phyloP scores from a whole-genome alignment of 1,139 yeast genomes.

The Pichia sp. region DNA sequence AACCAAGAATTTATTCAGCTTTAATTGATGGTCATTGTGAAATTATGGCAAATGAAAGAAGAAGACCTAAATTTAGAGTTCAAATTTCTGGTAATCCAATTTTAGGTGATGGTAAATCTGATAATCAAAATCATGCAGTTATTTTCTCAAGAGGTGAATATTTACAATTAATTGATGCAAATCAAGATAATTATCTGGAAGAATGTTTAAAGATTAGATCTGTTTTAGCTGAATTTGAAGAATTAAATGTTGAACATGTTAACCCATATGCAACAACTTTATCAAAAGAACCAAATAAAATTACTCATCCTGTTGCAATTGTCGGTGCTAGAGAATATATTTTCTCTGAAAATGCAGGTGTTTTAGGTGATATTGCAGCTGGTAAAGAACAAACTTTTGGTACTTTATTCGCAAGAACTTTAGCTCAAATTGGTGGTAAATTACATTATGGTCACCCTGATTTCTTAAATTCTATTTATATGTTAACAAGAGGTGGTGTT shows the following conservation, averaged over 20 bases:
- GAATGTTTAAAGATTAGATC: constrained; percentile 98
- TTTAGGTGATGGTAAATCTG: constrained; percentile 99
- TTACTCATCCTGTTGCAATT: constrained; percentile 83
- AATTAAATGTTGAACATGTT: constrained; percentile 78
- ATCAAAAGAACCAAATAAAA: constrained; percentile 35
- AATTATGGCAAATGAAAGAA: constrained; percentile 93
- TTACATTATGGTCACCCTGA: constrained; percentile 99
- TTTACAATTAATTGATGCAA: constrained; percentile 95
- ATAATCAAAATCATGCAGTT: constrained; percentile 95
- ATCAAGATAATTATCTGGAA: constrained; percentile 96
- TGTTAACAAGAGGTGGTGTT: constrained; percentile 99
- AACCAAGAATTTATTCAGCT: constrained; percentile 94
- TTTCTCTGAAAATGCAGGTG: constrained; percentile 98
- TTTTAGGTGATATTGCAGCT: constrained; percentile 98
- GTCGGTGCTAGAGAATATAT: constrained; percentile 99
- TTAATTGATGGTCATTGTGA: constrained; percentile 98
- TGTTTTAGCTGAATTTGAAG: constrained; percentile 96
- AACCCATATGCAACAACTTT: constrained; percentile 70
- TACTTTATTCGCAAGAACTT: constrained; percentile 94
- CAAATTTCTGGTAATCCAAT: constrained; percentile 98
- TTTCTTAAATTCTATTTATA: constrained; percentile 88
- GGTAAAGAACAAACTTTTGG: constrained; percentile 99
- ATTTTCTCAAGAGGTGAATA: constrained; percentile 99
- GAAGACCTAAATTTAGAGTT: constrained; percentile 97
- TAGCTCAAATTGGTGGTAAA: constrained; percentile 98